Percentiles rank a stretch among this genome's conserved stretches.
phyloP scores from a whole-genome alignment of 177 flowering plant species.

The Vitis hybrid region DNA sequence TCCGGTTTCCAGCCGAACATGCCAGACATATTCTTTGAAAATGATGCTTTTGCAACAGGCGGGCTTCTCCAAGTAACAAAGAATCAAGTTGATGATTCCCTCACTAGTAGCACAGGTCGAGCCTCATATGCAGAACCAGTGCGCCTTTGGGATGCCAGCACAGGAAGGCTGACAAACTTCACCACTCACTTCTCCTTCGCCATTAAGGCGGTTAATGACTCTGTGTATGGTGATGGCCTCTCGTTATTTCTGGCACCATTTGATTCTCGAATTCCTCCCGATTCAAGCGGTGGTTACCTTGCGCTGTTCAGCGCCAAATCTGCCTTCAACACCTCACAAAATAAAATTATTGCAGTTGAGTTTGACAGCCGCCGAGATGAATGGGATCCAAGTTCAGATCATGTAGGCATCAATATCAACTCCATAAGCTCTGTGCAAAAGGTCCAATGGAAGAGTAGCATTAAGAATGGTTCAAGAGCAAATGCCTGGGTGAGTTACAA shows the following conservation, averaged over 20 bases:
- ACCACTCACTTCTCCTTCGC: conserved; percentile 39
- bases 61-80: conserved; percentile 36
- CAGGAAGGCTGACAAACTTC: conserved; percentile 33
- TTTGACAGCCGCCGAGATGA: conserved; percentile 37
- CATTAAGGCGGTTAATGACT: conserved; percentile 12
- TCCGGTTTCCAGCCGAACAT: conserved; percentile 12
- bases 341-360: conserved; percentile 39
- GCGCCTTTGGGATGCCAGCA: conserved; percentile 30
- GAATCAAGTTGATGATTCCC: conserved; percentile 18
- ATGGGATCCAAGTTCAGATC: conserved; percentile 43
- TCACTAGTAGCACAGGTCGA: conserved; percentile 29
- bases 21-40: conserved; percentile 10
- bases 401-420: conserved; percentile 48
- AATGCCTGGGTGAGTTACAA: conserved; percentile 50
- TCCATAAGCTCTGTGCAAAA: conserved; percentile 29
- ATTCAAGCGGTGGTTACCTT: conserved; percentile 41
- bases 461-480: conserved; percentile 23
- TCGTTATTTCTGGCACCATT: conserved; percentile 47
- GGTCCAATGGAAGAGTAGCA: conserved; percentile 33
- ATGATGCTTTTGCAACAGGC: conserved; percentile 22
- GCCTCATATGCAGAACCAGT: conserved; percentile 28
- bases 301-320: conserved; percentile 31
- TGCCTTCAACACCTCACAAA: conserved; percentile 9
- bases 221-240: conserved; percentile 38
- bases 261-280: conserved; percentile 27